Evolutionary conservation across 2,329 filamentous ascomycete genomes (phyloP).

Genomic region (Calonectria crousiana): DNA sequence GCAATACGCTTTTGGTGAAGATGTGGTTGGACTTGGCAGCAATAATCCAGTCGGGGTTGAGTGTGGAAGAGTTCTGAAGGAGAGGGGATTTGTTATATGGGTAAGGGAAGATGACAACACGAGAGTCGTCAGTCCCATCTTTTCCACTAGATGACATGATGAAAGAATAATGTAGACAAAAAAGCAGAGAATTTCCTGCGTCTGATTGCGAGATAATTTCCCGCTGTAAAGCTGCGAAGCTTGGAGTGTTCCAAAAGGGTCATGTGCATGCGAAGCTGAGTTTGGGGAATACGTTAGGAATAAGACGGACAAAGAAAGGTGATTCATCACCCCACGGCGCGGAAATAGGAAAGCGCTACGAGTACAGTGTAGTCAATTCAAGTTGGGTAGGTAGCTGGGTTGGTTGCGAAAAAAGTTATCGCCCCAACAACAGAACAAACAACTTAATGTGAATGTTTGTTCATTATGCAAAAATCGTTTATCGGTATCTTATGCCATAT

Average conservation of each 20-base stretch:
- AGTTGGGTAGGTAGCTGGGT: too few species aligned
- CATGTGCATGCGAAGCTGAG: not conserved
- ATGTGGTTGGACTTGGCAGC: not conserved
- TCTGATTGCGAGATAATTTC: not conserved
- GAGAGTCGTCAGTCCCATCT: not conserved
- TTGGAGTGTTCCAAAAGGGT: not conserved
- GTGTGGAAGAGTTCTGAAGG: not conserved
- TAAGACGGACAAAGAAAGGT: not conserved
- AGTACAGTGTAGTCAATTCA: too few species aligned
- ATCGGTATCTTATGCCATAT: too few species aligned
- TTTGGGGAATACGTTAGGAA: not conserved
- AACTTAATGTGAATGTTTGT: too few species aligned
- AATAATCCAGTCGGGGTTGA: conserved; percentile 15
- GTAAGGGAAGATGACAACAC: not conserved
- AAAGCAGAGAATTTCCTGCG: not conserved
- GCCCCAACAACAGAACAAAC: too few species aligned
- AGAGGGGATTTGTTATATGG: conserved; percentile 13
- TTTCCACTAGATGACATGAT: not conserved
- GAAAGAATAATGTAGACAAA: not conserved
- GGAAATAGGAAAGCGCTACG: not conserved
- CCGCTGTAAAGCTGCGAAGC: not conserved
- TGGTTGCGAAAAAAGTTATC: too few species aligned
- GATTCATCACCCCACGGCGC: not conserved
- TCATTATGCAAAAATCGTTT: too few species aligned
- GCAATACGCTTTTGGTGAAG: not conserved